Base-by-base conservation (phyloP, 192 early-diverging fungal species). In the Umbelopsis isabellina region DNA sequence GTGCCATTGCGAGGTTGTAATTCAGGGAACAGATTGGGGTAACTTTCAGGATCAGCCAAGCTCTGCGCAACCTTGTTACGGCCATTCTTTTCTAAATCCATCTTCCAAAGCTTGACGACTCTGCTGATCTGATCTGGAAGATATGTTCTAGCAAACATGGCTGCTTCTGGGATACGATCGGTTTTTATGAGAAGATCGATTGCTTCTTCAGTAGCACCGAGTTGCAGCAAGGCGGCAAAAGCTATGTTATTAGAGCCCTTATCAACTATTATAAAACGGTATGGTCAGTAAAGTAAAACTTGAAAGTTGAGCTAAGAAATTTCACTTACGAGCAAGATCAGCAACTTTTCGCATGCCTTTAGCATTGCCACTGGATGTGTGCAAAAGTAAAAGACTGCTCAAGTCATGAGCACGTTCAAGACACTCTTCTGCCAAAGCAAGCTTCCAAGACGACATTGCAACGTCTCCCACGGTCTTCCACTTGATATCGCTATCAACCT, bases 391-490 rank as follows among this genome's bases (percentile, higher is more conserved):
- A 65, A 98, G 80, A 2, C 95, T 93, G 70, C 95, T 92, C 21
- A 97, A 73, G 77, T 99, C 98, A 61, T 94, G 90, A 6, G 95
- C 96, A 49, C 91, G 87, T 33, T 83, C 64, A 75, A 98, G 83
- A 75, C 96, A 95, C 76, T 95, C 92, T 79, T 97, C 93, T 13
- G 96, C 96, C 67, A 98, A 78, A 3, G 80, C 87, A 77, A 97
- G 91, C 80, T 96, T 89, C 97, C 97, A 99, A n/a, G 86, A 71
- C 13, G 78, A 80, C 75, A 98, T 84, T 0, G 98, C 98, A 46
- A 86, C 84, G 79, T 99, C 97, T 49, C 92, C 97, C 46, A 99
- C 84, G 7, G 86, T 81, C 81, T 93, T 93, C 98, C 98, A 99
- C 72, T 97, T 98, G 73, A 92, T 82, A 67, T 95, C 96, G 25